Conservation (phyloP, 1,284 basidiomycete species). For the Cryptococcus hybrid region DNA sequence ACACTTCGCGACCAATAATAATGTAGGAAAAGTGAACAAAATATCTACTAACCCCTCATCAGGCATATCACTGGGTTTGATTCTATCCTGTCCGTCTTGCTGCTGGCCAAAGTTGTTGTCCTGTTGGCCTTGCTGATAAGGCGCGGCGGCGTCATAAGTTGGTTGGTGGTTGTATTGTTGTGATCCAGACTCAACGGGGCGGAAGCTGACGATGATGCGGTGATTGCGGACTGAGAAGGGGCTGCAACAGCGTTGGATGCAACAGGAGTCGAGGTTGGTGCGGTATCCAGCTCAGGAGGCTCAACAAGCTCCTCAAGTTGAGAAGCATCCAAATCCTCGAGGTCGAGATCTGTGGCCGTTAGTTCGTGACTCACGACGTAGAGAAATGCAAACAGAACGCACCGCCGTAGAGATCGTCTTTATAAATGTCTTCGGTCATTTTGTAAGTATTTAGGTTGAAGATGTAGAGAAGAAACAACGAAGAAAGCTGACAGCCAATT, state of each 20-base stretch:
- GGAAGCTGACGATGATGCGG: neutral
- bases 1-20: constrained; percentile 8
- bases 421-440: constrained; percentile 44
- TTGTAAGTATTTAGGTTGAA: constrained; percentile 2
- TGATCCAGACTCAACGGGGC: too few species aligned
- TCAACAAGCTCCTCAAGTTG: constrained; percentile 20
- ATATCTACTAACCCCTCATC: constrained; percentile 84
- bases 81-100: constrained; percentile 36
- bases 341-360: constrained; percentile 18
- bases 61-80: constrained; percentile 92
- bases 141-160: too few species aligned
- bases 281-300: constrained; percentile 29
- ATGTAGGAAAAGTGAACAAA: constrained; percentile 12
- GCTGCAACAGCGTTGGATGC: neutral
- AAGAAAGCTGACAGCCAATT: neutral
- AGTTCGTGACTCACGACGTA: neutral
- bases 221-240: neutral
- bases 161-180: too few species aligned
- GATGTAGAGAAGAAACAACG: neutral
- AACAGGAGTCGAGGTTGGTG: neutral
- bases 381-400: constrained; percentile 3
- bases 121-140: too few species aligned
- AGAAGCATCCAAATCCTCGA: neutral
- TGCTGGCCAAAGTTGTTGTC: constrained; percentile 11
- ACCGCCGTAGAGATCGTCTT: constrained; percentile 44